A percentile compares a stretch with the other conserved stretches of the same genome.
Conservation (phyloP, 768 basidiomycete species). For the Dioszegia hungarica region DNA sequence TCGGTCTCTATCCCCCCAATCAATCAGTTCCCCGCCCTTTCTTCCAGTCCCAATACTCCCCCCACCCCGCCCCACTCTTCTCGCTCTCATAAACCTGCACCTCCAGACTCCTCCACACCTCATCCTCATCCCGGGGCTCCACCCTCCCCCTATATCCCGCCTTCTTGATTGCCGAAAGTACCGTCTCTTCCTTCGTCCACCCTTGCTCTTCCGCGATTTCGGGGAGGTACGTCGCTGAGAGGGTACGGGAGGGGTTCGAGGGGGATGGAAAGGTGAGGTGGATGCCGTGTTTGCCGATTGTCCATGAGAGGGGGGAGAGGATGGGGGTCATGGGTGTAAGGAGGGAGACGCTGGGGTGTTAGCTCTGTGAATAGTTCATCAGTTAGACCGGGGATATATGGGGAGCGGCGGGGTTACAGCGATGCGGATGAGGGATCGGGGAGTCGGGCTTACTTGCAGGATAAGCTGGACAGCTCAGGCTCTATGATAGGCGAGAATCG, state of each 20-base stretch:
- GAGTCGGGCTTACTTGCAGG: slow-evolving; percentile 68
- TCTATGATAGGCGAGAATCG: slow-evolving; percentile 74
- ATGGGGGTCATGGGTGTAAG: slow-evolving; percentile 89
- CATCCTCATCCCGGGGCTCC: slow-evolving; percentile 23
- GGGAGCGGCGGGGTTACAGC: not conserved
- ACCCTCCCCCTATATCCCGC: slow-evolving; percentile 60
- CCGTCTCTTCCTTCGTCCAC: slow-evolving; percentile 83
- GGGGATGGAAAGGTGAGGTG: slow-evolving; percentile 67
- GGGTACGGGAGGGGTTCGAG: slow-evolving; percentile 50
- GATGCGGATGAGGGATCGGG: not conserved
- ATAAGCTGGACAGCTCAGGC: slow-evolving; percentile 69
- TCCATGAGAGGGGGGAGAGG: slow-evolving; percentile 84
- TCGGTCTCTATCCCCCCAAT: too few relatives aligned
- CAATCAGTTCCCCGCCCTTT: not conserved
- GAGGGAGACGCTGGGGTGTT: slow-evolving; percentile 67
- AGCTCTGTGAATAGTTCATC: not conserved
- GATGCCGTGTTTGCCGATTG: slow-evolving; percentile 85
- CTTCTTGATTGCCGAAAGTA: slow-evolving; percentile 88
- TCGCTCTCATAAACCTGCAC: slow-evolving; percentile 42
- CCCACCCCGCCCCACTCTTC: slow-evolving; percentile 33
- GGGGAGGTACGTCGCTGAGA: slow-evolving; percentile 87
- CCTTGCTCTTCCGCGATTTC: slow-evolving; percentile 89
- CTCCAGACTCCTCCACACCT: slow-evolving; percentile 35
- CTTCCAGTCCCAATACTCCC: slow-evolving; percentile 21
- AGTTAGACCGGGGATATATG: not conserved